Base-by-base conservation (phyloP, 805 yeast species). In the Metahyphopichia silvanorum region DNA sequence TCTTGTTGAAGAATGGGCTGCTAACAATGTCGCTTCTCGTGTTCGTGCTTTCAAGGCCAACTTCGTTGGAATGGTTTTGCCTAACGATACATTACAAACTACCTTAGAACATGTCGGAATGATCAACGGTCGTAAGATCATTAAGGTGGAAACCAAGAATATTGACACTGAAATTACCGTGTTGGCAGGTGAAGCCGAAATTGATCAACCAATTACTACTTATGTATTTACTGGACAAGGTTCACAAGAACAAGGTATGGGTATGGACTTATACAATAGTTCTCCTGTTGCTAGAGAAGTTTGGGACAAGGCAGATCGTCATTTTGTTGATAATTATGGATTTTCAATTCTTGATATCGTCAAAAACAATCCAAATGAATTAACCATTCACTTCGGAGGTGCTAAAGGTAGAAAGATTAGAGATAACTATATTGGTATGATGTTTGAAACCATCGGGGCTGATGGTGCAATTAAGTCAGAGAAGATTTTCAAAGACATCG, bases 221-320 rank as follows among this genome's bases (percentile, higher is more conserved):
- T 93, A 86, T 60, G 95, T 93, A 37, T 93, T 94, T 70, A 93
- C 99, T 45, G 99, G 98, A 58, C 99, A 93, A 74, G 99, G 99
- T 63, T 91, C 98, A 40, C 99, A 93, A 69, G 98, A 94, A 66
- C 98, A 94, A 72, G 97, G 97, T 61, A 93, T 93, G 99, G 98
- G 99, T 75, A 93, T 93, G 99, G 98, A 93, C 63, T 76, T 93
- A 58, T 93, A 93, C 65, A 81, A 80, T 45, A 74, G 84, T 25
- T 85, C 96, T 31, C 88, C 78, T 19, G 96, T 93, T 60, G 98
- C 99, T 33, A 80, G 80, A 53, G 79, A 77, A 43, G 97, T 93
- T 42, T 93, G 99, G 98, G 98, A 93, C 63, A 84, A 87, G 60
- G 99, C 99, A 41, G 98, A 93, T 60, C 61, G 64, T 38, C 98